Evolutionary conservation across 1,284 basidiomycete genomes (phyloP).

Genomic region (Ustilago crameri): DNA sequence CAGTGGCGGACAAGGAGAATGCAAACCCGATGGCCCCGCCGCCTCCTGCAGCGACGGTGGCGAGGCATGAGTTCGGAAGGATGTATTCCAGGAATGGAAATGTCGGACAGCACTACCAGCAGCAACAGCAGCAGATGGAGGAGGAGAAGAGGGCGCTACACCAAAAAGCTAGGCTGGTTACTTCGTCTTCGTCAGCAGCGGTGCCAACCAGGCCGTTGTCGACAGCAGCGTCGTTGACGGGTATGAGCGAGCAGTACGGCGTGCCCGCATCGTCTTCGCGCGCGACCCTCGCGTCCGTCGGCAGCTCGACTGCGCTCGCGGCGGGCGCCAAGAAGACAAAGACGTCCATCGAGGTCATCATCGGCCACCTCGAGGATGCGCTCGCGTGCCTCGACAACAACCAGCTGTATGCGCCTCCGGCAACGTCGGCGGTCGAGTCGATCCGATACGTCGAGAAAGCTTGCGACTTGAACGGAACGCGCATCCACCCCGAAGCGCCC

Average conservation of each 20-base stretch:
- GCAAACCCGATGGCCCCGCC: slow-evolving; percentile 47
- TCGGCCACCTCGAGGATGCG: slow-evolving; percentile 76
- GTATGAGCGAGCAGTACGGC: slow-evolving; percentile 9
- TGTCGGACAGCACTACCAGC: not conserved
- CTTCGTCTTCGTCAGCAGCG: not conserved
- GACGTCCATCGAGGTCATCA: slow-evolving; percentile 66
- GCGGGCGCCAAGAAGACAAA: slow-evolving; percentile 25
- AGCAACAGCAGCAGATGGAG: slow-evolving; percentile 1
- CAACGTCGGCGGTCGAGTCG: slow-evolving; percentile 24
- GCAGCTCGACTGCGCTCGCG: slow-evolving; percentile 30
- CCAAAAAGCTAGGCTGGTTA: slow-evolving; percentile 54
- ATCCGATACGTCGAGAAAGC: slow-evolving; percentile 19
- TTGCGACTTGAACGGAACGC: slow-evolving; percentile 69
- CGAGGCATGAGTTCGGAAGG: slow-evolving; percentile 29
- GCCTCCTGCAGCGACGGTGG: slow-evolving; percentile 8
- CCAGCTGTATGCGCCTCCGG: slow-evolving; percentile 74
- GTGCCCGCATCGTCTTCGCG: slow-evolving; percentile 23
- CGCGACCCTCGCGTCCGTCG: slow-evolving; percentile 31
- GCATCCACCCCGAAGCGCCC: slow-evolving; percentile 73
- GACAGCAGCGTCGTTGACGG: slow-evolving; percentile 8
- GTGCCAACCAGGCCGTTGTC: slow-evolving; percentile 13
- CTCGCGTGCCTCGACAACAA: slow-evolving; percentile 76
- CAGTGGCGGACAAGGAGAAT: slow-evolving; percentile 60
- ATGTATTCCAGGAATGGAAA: slow-evolving; percentile 34
- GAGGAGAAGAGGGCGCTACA: slow-evolving; percentile 26